Percentiles rank a stretch among this genome's conserved stretches.
Conservation (phyloP, 257 asterid species). For the Solanum etuberosum region DNA sequence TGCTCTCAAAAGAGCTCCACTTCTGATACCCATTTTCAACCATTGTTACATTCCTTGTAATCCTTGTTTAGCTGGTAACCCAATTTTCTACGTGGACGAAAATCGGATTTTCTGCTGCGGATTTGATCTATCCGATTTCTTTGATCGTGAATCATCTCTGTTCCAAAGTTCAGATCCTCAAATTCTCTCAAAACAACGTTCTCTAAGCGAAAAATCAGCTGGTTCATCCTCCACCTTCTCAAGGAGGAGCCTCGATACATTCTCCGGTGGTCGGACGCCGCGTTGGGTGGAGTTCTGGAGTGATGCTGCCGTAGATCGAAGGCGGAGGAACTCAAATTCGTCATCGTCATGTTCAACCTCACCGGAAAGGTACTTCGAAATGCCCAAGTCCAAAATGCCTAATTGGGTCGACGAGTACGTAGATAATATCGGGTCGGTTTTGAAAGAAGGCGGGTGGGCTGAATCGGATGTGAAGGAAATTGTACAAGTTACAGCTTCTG, state of each 20-base stretch:
- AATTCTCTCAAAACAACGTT: conserved; percentile 28
- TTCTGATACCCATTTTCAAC: conserved; percentile 70
- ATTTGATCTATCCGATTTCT: conserved; percentile 70
- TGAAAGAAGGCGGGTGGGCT: conserved; percentile 81
- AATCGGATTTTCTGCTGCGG: conserved; percentile 78
- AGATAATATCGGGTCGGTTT: conserved; percentile 64
- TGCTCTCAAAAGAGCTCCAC: conserved; percentile 81
- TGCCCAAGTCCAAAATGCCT: conserved; percentile 58
- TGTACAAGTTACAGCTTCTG: conserved; percentile 67
- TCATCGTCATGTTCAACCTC: conserved; percentile 65
- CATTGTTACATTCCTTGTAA: conserved; percentile 82
- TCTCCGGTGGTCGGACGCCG: conserved; percentile 38
- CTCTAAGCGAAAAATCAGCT: conserved; percentile 32
- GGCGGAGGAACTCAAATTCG: conserved; percentile 61
- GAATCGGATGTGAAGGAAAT: conserved; percentile 89
- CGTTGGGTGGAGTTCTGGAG: conserved; percentile 99
- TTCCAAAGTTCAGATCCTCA: conserved; percentile 24
- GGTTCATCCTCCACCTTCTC: conserved; percentile 33
- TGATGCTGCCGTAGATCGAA: conserved; percentile 82
- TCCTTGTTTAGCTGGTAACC: conserved; percentile 84
- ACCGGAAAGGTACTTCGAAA: conserved; percentile 63
- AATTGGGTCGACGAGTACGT: conserved; percentile 87
- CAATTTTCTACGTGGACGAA: conserved; percentile 82
- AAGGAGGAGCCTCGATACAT: conserved; percentile 45
- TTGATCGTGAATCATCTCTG: conserved; percentile 62